Percentiles rank a stretch among this genome's conserved stretches.
Evolutionary conservation across 2,329 filamentous ascomycete species (phyloP).

Genomic region (Claviceps digitariae): DNA sequence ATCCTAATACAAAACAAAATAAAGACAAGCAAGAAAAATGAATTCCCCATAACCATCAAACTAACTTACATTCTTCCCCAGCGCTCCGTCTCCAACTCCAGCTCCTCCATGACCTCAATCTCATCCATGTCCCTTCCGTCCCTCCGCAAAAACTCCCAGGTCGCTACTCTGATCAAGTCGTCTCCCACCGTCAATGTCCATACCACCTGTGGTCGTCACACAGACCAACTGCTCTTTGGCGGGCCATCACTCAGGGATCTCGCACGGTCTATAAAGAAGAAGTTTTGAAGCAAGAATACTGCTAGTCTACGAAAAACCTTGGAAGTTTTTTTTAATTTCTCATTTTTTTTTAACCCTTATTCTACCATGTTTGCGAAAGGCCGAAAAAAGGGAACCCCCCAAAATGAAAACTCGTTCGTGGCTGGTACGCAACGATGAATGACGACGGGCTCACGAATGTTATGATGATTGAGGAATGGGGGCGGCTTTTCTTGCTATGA

Average conservation of each 20-base stretch:
- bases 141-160: conserved; percentile 17
- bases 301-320: too few relatives aligned
- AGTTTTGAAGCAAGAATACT: conserved; percentile 5
- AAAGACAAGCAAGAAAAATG: not conserved
- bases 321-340: too few relatives aligned
- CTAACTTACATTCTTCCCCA: conserved; percentile 11
- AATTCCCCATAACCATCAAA: too few relatives aligned
- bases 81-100: conserved; percentile 18
- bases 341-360: not conserved
- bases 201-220: conserved; percentile 42
- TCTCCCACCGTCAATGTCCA: conserved; percentile 35
- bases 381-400: not conserved
- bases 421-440: not conserved
- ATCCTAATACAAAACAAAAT: not conserved
- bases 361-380: too few relatives aligned
- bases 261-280: conserved; percentile 27
- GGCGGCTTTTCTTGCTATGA: not conserved
- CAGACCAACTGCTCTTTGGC: conserved; percentile 38
- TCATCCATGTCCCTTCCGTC: conserved; percentile 12
- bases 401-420: not conserved
- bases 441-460: not conserved
- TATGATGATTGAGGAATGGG: not conserved
- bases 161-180: conserved; percentile 19
- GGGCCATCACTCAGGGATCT: conserved; percentile 32
- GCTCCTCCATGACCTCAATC: conserved; percentile 13